Evolutionary conservation across 2,329 filamentous ascomycete genomes (phyloP), one percentile per base, ranked within the genome.

Genomic region (Westerdykella aurantiaca): DNA sequence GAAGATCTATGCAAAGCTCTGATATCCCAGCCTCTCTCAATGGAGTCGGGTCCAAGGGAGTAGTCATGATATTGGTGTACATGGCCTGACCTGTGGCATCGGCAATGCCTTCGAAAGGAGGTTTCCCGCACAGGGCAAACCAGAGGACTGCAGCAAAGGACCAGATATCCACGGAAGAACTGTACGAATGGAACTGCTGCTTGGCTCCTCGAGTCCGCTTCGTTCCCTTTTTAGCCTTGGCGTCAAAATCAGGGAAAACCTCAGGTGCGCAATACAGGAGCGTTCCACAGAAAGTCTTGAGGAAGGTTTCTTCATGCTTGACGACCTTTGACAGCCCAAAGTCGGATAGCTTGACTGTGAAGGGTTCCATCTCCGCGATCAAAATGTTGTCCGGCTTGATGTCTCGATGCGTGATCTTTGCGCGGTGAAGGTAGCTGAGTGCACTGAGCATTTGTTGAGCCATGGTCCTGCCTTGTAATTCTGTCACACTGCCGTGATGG

Each of bases 301-400:
- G 72, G 59, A 96, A 96, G 0, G 91, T 96, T 57, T 95, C 85
- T 49, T 89, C 83, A 52, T 88, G 88, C 49, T 89, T 85, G 37
- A 95, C 83, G 66, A 94, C 90, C 64, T 98, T 98, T 2, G 93
- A 97, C 4, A 98, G 72, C 42, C 93, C 93, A 71, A 98, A 98
- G 63, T 98, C 93, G 0, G 93, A 95, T 12, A 98, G 74, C 68
- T 98, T 97, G 56, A 97, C 85, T 12, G 80, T 75, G 39, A 95
- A 79, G 0, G 90, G 89, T 5, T 83, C 73, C 9, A 80, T 64
- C 1, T 81, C 83, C 10, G 82, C 76, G 53, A 97, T 86, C 34
- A 98, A 75, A 48, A 98, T 96, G 60, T 98, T 98, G 72, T 98
- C 93, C 0, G 93, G 93, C 64, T 98, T 98, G 61, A 98, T 89